Percentiles rank a stretch among this genome's conserved stretches.
phyloP scores from a whole-genome alignment of 2,329 filamentous ascomycete genomes.

The Diplodia corticola region DNA sequence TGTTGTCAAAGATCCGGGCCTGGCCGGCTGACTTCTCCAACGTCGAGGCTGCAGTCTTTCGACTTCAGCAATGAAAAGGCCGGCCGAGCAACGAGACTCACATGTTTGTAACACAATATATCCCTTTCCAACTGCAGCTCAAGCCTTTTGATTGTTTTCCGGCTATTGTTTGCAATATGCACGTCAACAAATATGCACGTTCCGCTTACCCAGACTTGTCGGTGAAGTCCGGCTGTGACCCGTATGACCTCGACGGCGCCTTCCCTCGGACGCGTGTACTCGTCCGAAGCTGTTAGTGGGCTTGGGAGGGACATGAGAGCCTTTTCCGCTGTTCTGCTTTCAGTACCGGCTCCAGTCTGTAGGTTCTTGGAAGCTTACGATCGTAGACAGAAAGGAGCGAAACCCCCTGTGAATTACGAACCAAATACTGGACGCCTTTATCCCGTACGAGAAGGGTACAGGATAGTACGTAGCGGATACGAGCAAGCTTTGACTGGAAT shows the following conservation, averaged over 20 bases:
- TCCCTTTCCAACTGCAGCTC: constrained; percentile 55
- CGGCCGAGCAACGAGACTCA: constrained; percentile 29
- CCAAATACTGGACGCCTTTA: constrained; percentile 50
- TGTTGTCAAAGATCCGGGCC: constrained; percentile 55
- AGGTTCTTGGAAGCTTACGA: constrained; percentile 39
- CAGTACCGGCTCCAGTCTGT: background rate
- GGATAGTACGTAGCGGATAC: constrained; percentile 53
- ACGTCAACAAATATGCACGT: constrained; percentile 57
- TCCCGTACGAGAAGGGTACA: constrained; percentile 51
- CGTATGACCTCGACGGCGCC: constrained; percentile 46
- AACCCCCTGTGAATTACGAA: constrained; percentile 53
- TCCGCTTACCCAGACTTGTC: constrained; percentile 61
- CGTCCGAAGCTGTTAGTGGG: constrained; percentile 53
- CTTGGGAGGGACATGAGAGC: constrained; percentile 55
- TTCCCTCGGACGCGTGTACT: constrained; percentile 45
- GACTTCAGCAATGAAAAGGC: constrained; percentile 15
- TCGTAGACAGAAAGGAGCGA: constrained; percentile 56
- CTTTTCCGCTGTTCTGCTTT: constrained; percentile 48
- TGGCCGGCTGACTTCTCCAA: constrained; percentile 52
- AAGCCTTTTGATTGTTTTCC: constrained; percentile 51
- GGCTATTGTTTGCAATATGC: constrained; percentile 52
- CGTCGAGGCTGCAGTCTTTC: constrained; percentile 50
- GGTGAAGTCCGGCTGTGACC: constrained; percentile 55
- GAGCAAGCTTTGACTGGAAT: constrained; percentile 53
- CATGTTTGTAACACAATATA: constrained; percentile 54